Evolutionary conservation across 352 stramenopile species (phyloP).

Genomic region (Saprolegnia diclina): DNA sequence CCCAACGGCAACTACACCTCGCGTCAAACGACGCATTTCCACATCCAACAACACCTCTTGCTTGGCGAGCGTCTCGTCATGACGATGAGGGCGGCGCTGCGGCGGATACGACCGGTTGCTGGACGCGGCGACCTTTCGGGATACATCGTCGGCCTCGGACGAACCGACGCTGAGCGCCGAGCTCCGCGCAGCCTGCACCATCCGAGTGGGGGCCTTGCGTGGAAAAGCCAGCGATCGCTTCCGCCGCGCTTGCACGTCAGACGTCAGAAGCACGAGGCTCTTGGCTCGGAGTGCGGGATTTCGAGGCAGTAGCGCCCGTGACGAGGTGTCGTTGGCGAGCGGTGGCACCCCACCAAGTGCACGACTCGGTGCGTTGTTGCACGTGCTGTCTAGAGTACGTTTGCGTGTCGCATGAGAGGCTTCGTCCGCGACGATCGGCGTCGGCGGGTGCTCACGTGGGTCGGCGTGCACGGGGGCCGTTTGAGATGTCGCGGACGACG

Average conservation of each 20-base stretch:
- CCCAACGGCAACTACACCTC: neutral
- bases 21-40: neutral
- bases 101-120: neutral
- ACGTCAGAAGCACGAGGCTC: too few species aligned
- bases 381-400: too few species aligned
- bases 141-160: neutral
- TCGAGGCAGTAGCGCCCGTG: too few species aligned
- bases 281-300: too few species aligned
- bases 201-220: neutral
- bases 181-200: neutral
- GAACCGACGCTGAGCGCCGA: conserved; percentile 3
- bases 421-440: too few species aligned
- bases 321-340: too few species aligned
- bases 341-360: too few species aligned
- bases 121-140: neutral
- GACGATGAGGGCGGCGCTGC: neutral
- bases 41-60: neutral
- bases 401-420: too few species aligned
- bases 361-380: too few species aligned
- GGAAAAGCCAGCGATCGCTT: conserved; percentile 3
- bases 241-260: neutral
- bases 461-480: too few species aligned
- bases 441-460: too few species aligned
- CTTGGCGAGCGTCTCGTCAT: neutral
- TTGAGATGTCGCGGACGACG: too few species aligned